Conservation (phyloP, 2,329 filamentous ascomycete species). For the Curvularia lunata region DNA sequence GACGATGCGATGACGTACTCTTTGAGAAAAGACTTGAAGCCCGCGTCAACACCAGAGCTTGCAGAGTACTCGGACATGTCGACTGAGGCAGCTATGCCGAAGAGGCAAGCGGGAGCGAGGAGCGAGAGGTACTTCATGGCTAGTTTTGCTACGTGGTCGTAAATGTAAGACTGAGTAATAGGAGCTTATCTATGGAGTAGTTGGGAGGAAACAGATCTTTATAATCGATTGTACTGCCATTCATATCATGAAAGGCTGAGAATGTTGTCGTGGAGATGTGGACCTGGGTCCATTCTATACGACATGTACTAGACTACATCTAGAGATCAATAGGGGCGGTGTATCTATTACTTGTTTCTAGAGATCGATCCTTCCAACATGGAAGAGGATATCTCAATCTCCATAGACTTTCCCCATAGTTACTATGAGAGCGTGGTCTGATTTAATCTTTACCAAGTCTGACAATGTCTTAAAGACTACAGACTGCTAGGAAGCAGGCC, state of each 20-base stretch:
- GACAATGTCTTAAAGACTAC: too few relatives aligned
- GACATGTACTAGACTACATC: background rate
- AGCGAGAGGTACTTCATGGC: constrained; percentile 4
- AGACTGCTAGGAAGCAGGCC: too few relatives aligned
- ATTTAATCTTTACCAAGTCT: background rate
- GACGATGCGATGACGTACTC: background rate
- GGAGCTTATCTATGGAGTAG: background rate
- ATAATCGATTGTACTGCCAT: background rate
- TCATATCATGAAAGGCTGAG: background rate
- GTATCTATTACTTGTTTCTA: background rate
- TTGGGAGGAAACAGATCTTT: background rate
- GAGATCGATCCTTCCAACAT: background rate
- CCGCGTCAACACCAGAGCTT: constrained; percentile 3
- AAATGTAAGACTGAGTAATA: background rate
- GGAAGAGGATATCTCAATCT: background rate
- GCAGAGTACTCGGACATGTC: constrained; percentile 9
- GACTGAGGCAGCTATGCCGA: constrained; percentile 7
- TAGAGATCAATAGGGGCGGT: background rate
- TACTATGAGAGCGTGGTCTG: background rate
- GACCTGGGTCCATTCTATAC: background rate
- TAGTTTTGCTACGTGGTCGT: background rate
- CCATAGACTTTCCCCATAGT: background rate
- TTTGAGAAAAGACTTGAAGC: constrained; percentile 5
- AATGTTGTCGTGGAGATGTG: background rate
- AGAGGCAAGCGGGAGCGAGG: constrained; percentile 2